These are phyloP conservation scores for Rhododendron vialii DNA, from an alignment of 148 eudicot genomes.

Conservation along the genomic window DNA sequence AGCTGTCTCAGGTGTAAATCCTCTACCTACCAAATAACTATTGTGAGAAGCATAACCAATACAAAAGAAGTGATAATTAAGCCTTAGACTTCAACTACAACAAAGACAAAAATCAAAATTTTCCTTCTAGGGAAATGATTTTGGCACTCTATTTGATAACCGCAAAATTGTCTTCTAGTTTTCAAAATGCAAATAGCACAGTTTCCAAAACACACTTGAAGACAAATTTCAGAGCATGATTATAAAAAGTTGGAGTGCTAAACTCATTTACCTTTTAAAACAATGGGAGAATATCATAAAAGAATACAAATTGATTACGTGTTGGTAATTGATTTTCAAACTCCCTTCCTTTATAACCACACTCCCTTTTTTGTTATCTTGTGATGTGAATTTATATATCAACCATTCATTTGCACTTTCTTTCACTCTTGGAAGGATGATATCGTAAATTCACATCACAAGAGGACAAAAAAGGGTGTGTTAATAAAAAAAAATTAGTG, in stretches of 20 bases:
- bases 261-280: neutral
- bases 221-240: no score
- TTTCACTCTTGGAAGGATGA: no score
- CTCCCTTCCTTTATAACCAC: no score
- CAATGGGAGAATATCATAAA: neutral
- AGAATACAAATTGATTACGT: neutral
- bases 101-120: no score
- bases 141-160: neutral
- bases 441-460: no score
- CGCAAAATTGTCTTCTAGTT: neutral
- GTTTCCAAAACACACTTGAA: neutral
- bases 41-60: neutral
- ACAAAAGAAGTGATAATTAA: neutral
- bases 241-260: neutral
- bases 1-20: constrained; percentile 14
- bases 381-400: no score
- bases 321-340: neutral
- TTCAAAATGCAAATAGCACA: neutral
- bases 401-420: no score
- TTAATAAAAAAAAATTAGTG: no score
- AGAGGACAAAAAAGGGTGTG: no score
- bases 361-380: no score
- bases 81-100: neutral
- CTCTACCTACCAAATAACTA: constrained; percentile 24
- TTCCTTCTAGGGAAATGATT: neutral